Evolutionary conservation across 2,329 filamentous ascomycete genomes (phyloP).

Genomic region (Cladosporium cucumerinum): DNA sequence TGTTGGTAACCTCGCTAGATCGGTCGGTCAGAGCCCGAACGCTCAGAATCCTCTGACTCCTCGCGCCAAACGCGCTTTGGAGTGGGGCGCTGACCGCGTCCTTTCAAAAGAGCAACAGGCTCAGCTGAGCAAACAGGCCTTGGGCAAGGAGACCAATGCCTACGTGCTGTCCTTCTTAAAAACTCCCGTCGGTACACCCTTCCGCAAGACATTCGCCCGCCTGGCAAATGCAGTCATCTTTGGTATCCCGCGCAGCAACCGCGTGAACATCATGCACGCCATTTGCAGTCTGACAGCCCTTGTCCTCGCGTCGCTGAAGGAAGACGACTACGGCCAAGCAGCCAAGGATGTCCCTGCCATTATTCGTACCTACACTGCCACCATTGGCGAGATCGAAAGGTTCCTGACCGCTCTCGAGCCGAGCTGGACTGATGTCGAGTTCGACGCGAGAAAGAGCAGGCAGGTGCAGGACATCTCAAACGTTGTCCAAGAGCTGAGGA

Average conservation of each 20-base stretch:
- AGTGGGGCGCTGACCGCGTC: constrained; percentile 27
- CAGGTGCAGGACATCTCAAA: constrained; percentile 64
- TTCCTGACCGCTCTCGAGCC: constrained; percentile 59
- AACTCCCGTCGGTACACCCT: constrained; percentile 60
- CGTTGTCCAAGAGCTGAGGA: constrained; percentile 62
- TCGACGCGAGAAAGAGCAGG: constrained; percentile 43
- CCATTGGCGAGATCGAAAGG: constrained; percentile 65
- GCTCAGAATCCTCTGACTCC: constrained; percentile 37
- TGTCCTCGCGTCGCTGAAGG: constrained; percentile 67
- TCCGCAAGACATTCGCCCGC: constrained; percentile 66
- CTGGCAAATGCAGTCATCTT: constrained; percentile 66
- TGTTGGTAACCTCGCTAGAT: constrained; percentile 46
- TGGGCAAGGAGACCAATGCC: constrained; percentile 43
- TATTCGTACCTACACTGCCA: constrained; percentile 67
- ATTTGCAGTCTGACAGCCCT: constrained; percentile 61
- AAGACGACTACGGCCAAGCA: constrained; percentile 85
- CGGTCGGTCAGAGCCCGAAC: constrained; percentile 46
- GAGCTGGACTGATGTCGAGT: constrained; percentile 77
- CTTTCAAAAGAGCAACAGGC: constrained; percentile 52
- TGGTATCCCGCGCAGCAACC: constrained; percentile 68
- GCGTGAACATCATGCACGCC: constrained; percentile 67
- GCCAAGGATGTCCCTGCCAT: constrained; percentile 73
- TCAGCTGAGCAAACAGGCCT: constrained; percentile 48
- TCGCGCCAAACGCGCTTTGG: constrained; percentile 35
- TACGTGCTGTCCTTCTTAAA: constrained; percentile 46